Conservation (phyloP, 108 stramenopile species). For the Mediolabrus comicus region DNA sequence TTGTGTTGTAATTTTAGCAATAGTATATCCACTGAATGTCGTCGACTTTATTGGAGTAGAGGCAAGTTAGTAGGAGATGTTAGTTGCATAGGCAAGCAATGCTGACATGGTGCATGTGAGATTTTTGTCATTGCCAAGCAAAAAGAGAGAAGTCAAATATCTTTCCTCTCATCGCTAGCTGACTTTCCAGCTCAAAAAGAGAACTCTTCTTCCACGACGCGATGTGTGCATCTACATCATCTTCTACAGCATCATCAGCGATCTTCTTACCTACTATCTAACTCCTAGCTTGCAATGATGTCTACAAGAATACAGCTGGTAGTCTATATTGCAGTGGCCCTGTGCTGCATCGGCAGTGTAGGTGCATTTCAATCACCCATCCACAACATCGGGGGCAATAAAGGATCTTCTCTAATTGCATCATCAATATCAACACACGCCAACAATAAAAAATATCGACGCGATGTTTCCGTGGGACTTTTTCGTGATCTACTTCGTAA, state of each 20-base stretch:
- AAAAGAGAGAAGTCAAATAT: too few relatives aligned
- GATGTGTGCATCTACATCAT: too few relatives aligned
- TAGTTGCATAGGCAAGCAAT: too few relatives aligned
- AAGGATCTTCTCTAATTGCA: not conserved
- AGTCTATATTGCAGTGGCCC: not conserved
- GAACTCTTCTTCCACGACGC: too few relatives aligned
- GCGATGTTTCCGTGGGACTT: slow-evolving; percentile 23
- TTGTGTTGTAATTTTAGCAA: too few relatives aligned
- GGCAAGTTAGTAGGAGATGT: not conserved
- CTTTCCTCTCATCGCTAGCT: too few relatives aligned
- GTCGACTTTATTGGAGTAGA: not conserved
- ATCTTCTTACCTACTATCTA: too few relatives aligned
- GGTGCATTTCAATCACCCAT: not conserved
- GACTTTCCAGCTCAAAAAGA: too few relatives aligned
- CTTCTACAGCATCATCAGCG: too few relatives aligned
- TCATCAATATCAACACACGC: not conserved
- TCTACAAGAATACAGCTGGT: not conserved
- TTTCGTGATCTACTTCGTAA: slow-evolving; percentile 32
- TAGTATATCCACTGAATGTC: too few relatives aligned
- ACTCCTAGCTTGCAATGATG: not conserved
- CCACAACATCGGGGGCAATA: not conserved
- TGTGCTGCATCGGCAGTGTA: not conserved
- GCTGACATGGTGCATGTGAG: too few relatives aligned
- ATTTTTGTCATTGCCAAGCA: too few relatives aligned
- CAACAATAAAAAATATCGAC: not conserved